phyloP scores from a whole-genome alignment of 208 protist genomes.

The Crithidia sp. region DNA sequence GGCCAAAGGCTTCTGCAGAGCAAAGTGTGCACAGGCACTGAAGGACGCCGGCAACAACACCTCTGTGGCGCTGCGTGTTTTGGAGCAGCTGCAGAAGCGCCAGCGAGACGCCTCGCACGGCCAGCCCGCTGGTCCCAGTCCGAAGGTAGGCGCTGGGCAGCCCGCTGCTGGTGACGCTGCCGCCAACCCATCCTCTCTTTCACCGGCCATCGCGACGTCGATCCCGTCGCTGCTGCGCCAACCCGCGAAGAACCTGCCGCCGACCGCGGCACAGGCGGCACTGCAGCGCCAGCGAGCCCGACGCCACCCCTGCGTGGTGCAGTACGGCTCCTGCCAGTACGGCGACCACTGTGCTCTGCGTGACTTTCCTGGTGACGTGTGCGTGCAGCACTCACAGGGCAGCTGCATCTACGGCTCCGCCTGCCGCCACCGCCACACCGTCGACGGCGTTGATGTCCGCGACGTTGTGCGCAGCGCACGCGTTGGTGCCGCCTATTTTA shows the following conservation, averaged over 20 bases:
- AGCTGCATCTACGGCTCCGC: conserved; percentile 60
- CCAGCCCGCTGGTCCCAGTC: background rate
- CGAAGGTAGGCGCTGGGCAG: too few species aligned
- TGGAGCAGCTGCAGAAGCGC: conserved; percentile 37
- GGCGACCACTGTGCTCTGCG: conserved; percentile 63
- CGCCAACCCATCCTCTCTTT: background rate
- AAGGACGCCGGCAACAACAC: conserved; percentile 72
- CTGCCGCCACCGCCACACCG: conserved; percentile 61
- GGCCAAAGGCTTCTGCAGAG: conserved; percentile 59
- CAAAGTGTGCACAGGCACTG: conserved; percentile 58
- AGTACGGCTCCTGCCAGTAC: conserved; percentile 71
- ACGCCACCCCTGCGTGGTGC: conserved; percentile 76
- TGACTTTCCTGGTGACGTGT: conserved; percentile 71
- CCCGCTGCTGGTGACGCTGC: too few species aligned
- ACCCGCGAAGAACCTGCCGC: background rate
- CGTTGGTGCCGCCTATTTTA: background rate
- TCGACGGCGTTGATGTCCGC: conserved; percentile 81
- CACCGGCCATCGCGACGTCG: background rate
- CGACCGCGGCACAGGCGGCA: background rate
- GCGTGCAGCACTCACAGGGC: conserved; percentile 77
- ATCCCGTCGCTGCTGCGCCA: conserved; percentile 26
- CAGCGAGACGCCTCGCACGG: conserved; percentile 24
- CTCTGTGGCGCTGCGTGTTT: conserved; percentile 46
- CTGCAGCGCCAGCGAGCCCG: conserved; percentile 11
- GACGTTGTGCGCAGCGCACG: conserved; percentile 3